These are phyloP conservation scores for Colletotrichum tropicicola DNA, from an alignment of 2,329 filamentous ascomycete species.

Conservation along the genomic window DNA sequence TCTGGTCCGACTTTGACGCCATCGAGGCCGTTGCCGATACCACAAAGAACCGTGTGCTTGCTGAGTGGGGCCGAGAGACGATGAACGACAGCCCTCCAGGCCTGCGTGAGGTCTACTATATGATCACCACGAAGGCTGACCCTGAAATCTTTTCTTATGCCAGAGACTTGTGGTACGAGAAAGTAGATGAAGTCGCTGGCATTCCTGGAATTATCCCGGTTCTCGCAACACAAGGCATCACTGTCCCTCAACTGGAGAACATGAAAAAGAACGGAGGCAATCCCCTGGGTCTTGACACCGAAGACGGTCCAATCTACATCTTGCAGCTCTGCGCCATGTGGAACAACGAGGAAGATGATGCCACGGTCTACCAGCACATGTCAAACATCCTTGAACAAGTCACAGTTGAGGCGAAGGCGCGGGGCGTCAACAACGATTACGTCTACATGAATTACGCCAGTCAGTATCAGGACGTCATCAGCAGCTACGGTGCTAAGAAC, in stretches of 20 bases:
- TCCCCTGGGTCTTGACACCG: slow-evolving; percentile 42
- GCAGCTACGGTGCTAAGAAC: slow-evolving; percentile 48
- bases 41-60: slow-evolving; percentile 28
- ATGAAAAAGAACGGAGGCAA: slow-evolving; percentile 50
- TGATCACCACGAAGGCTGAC: slow-evolving; percentile 31
- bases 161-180: slow-evolving; percentile 27
- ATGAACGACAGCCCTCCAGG: slow-evolving; percentile 28
- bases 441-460: slow-evolving; percentile 55
- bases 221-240: slow-evolving; percentile 50
- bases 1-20: slow-evolving; percentile 46
- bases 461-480: slow-evolving; percentile 46
- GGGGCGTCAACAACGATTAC: slow-evolving; percentile 32
- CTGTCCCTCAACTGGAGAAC: slow-evolving; percentile 42
- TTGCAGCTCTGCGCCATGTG: slow-evolving; percentile 35
- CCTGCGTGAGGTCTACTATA: slow-evolving; percentile 34
- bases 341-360: slow-evolving; percentile 32
- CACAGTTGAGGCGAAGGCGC: slow-evolving; percentile 23
- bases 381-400: slow-evolving; percentile 31
- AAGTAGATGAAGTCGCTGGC: slow-evolving; percentile 12
- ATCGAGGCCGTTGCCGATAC: slow-evolving; percentile 41
- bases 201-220: slow-evolving; percentile 37
- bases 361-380: slow-evolving; percentile 30
- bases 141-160: slow-evolving; percentile 32
- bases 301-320: slow-evolving; percentile 36
- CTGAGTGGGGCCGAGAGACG: slow-evolving; percentile 27